Conservation (phyloP, 306 rosid species). For the Glycine soja region DNA sequence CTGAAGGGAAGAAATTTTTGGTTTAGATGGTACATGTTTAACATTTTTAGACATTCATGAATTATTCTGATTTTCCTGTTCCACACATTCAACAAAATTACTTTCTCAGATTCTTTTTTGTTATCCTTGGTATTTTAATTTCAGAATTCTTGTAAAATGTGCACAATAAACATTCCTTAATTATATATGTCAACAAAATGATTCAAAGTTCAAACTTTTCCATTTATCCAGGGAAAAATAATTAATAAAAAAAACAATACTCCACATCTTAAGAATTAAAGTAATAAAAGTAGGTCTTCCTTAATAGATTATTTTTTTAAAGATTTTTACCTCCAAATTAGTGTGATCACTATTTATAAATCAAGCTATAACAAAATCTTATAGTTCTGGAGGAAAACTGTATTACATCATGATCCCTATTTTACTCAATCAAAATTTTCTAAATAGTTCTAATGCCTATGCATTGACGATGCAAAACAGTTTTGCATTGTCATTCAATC, state of each 20-base stretch:
- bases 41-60: not conserved
- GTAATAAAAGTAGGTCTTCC: not conserved
- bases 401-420: not conserved
- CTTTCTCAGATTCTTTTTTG: not conserved
- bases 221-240: not conserved
- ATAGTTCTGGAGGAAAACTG: not conserved
- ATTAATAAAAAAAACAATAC: not conserved
- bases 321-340: not conserved
- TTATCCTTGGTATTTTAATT: not conserved
- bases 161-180: constrained; percentile 13
- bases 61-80: not conserved
- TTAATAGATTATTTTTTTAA: not conserved
- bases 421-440: constrained; percentile 3
- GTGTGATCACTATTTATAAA: not conserved
- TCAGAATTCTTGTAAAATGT: constrained; percentile 2
- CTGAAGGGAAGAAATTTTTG: not conserved
- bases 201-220: not conserved
- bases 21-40: not conserved
- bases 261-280: not conserved
- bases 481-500: too few relatives aligned
- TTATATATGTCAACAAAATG: constrained; percentile 10
- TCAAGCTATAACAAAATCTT: not conserved
- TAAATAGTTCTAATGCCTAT: not conserved
- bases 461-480: too few relatives aligned
- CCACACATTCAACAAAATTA: not conserved